Base-by-base conservation (phyloP, 345 rosid species). In the Iberis pinnata region DNA sequence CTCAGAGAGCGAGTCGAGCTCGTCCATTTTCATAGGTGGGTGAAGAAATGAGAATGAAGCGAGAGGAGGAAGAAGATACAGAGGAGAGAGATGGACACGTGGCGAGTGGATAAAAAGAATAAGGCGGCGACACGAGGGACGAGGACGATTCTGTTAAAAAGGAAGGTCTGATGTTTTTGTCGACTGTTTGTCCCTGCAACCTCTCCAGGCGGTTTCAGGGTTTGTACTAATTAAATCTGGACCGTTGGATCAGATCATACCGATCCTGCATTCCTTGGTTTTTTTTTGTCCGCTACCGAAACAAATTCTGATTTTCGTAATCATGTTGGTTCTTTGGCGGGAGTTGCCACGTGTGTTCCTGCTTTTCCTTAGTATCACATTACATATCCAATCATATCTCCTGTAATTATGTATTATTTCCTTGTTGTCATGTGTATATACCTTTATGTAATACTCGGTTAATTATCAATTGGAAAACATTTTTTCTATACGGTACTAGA, bases 91-190 rank as follows among this genome's bases (percentile, higher is more conserved):
- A 7, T 12, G 17, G 7, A 51, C 75, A 64, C 73, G 80, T 75
- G 78, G 65, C 10, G 48, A 70, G 16, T 33, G 51, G 63, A 37
- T 5, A 14, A 7, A 7, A 6, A 49, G 68, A 8, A 15, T 2
- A 9, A 44, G 62, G 69, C 73, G 75, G 78, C 71, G 50, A 66
- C 71, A 46, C 69, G 55, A 20, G 63, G 53, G 51, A 49, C 72
- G 68, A 73, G 44, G 74, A 63, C 53, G 82, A 68, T 70, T 52
- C 40, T 16, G 33, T 55, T 33, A 29, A 6, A 29, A 7, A 58
- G 26, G 9, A 42, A 39, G 49, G 33, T 38, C 63, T 56, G 69
- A 47, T 45, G 33, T 38, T 35, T 9, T 48, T 52, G 69, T 60
- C 68, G 54, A 49, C 68, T 48, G 48, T 56, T 56, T 62, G 68